Evolutionary conservation across 148 eudicot genomes (phyloP).

Genomic region (Nyssa sinensis): DNA sequence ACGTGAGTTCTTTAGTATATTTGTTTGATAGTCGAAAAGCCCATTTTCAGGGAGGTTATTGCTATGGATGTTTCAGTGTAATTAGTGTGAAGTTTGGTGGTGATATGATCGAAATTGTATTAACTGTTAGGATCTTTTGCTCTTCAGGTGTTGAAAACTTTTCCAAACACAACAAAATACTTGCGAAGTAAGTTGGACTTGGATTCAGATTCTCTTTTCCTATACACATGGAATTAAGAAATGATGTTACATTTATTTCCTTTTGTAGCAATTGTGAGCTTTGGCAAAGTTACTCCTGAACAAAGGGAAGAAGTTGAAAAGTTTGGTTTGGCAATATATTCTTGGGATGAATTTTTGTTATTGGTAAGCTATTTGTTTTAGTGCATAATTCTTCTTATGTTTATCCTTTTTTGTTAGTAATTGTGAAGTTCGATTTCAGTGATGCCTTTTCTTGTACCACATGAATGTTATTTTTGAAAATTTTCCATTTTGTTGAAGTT

Average conservation of each 20-base stretch:
- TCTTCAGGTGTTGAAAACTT: conserved; percentile 80
- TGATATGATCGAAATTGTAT: background rate
- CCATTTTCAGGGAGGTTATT: background rate
- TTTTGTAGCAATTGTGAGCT: conserved; percentile 85
- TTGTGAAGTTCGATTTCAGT: too few species aligned
- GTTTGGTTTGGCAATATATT: conserved; percentile 57
- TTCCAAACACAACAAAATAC: conserved; percentile 55
- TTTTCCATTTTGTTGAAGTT: background rate
- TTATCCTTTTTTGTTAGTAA: too few species aligned
- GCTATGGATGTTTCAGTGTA: background rate
- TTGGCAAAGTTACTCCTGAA: conserved; percentile 69
- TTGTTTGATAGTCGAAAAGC: too few species aligned
- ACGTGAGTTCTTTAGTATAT: too few species aligned
- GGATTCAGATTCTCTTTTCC: conserved; percentile 11
- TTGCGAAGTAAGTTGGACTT: conserved; percentile 67
- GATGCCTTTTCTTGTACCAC: too few species aligned
- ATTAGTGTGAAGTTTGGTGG: background rate
- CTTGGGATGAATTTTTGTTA: conserved; percentile 86
- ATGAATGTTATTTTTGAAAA: background rate
- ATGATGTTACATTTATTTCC: conserved; percentile 2
- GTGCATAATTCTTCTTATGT: too few species aligned
- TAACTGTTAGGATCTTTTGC: conserved; percentile 1
- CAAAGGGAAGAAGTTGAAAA: conserved; percentile 73
- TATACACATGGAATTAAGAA: background rate
- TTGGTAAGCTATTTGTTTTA: conserved; percentile 57